Percentiles rank a stretch among this genome's conserved stretches.
phyloP scores from a whole-genome alignment of 2,329 filamentous ascomycete species.

The Blastomyces gilchristii region DNA sequence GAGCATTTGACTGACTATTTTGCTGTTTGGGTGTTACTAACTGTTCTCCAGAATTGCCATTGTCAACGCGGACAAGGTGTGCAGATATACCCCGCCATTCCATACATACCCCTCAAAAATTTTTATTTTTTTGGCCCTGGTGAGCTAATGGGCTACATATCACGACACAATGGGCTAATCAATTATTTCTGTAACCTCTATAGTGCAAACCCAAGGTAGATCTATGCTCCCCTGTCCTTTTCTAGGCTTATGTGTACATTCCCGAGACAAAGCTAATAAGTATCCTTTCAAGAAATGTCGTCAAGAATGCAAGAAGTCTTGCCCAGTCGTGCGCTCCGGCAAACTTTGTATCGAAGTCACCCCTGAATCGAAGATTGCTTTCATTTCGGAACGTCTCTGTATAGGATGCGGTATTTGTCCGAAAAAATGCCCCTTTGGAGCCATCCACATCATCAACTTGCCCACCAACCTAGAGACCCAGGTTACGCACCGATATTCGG shows the following conservation, averaged over 20 bases:
- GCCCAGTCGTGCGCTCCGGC: constrained; percentile 91
- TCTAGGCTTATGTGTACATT: not conserved
- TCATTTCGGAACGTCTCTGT: constrained; percentile 91
- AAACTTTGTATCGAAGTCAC: constrained; percentile 96
- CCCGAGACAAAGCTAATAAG: constrained; percentile 1
- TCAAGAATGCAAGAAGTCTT: constrained; percentile 98
- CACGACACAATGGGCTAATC: constrained; percentile 28
- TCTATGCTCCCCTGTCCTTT: constrained; percentile 12
- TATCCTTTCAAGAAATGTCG: constrained; percentile 76
- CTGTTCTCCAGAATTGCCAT: constrained; percentile 71
- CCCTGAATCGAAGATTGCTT: constrained; percentile 82
- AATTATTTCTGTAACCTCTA: constrained; percentile 21
- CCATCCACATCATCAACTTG: constrained; percentile 99
- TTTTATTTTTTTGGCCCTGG: constrained; percentile 14
- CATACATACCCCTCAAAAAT: constrained; percentile 21
- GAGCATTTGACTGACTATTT: constrained; percentile 30
- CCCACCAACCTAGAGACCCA: constrained; percentile 98
- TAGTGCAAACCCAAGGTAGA: constrained; percentile 79
- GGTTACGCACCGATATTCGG: constrained; percentile 96
- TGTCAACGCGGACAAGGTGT: constrained; percentile 94
- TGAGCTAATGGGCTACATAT: constrained; percentile 15
- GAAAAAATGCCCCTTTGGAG: constrained; percentile 97
- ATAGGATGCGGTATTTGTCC: constrained; percentile 99
- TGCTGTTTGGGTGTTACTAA: constrained; percentile 15
- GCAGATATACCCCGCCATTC: constrained; percentile 31